Conservation (phyloP, 441 rosid genomes). For the Pelargonium cotyledonis region DNA sequence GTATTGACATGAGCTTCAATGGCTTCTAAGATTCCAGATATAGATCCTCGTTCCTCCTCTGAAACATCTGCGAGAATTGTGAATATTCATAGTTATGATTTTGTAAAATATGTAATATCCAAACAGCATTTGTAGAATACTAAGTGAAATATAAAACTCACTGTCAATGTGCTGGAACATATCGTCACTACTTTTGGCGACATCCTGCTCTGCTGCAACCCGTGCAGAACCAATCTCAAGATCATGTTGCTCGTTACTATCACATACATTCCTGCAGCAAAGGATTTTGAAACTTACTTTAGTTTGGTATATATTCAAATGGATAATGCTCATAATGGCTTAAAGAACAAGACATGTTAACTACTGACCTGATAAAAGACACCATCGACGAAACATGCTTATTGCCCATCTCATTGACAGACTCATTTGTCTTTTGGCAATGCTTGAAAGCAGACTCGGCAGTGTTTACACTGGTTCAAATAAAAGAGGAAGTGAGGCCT, state of each 20-base stretch:
- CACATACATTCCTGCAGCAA: slow-evolving; percentile 49
- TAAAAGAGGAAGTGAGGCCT: slow-evolving; percentile 18
- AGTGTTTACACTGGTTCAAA: slow-evolving; percentile 45
- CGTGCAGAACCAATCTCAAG: slow-evolving; percentile 57
- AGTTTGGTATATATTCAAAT: not conserved
- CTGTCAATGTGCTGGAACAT: slow-evolving; percentile 46
- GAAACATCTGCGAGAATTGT: slow-evolving; percentile 47
- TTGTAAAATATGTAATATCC: not conserved
- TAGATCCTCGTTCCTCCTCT: slow-evolving; percentile 47
- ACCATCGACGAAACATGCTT: slow-evolving; percentile 43
- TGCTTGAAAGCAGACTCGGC: slow-evolving; percentile 66
- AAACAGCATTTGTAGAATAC: not conserved
- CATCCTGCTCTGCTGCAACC: slow-evolving; percentile 63
- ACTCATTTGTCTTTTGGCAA: slow-evolving; percentile 46
- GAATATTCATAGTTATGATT: not conserved
- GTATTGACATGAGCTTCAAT: slow-evolving; percentile 44
- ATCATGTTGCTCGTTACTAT: slow-evolving; percentile 64
- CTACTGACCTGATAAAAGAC: slow-evolving; percentile 52
- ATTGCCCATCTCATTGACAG: slow-evolving; percentile 51
- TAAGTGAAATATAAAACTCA: slow-evolving; percentile 32
- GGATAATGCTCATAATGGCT: not conserved
- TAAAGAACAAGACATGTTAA: slow-evolving; percentile 4
- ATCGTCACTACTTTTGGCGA: slow-evolving; percentile 40
- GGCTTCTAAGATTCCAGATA: slow-evolving; percentile 48
- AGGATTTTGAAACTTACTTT: not conserved